Conservation (phyloP, 148 eudicot genomes). For the Pharnaceum exiguum region DNA sequence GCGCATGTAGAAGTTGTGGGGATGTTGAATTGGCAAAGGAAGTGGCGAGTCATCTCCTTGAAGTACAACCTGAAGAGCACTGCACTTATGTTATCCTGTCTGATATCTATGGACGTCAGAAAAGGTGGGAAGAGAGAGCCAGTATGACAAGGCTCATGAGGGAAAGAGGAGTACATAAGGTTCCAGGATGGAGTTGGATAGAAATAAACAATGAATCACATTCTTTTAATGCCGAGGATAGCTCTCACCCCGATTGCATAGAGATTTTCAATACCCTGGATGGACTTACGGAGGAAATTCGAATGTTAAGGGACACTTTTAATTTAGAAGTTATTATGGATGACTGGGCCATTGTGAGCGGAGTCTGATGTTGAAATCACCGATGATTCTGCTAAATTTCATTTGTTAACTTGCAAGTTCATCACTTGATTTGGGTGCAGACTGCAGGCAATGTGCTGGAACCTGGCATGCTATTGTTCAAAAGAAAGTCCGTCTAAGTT, state of each 20-base stretch:
- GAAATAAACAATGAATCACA: constrained; percentile 50
- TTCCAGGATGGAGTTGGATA: constrained; percentile 88
- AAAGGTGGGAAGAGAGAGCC: constrained; percentile 67
- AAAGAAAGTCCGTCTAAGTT: constrained; percentile 2
- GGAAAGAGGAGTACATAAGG: constrained; percentile 58
- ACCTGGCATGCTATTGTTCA: neutral
- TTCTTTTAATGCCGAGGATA: constrained; percentile 61
- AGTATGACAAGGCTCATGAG: constrained; percentile 53
- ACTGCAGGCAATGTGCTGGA: constrained; percentile 1
- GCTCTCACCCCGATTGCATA: constrained; percentile 37
- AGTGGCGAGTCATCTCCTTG: constrained; percentile 47
- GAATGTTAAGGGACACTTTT: constrained; percentile 17
- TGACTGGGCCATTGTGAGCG: constrained; percentile 6
- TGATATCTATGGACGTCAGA: constrained; percentile 53
- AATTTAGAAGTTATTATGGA: constrained; percentile 9
- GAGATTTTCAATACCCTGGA: constrained; percentile 39
- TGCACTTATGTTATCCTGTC: constrained; percentile 66
- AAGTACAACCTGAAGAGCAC: constrained; percentile 60
- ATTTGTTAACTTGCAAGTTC: neutral
- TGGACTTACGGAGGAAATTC: constrained; percentile 34
- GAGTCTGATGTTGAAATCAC: constrained; percentile 1
- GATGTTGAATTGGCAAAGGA: constrained; percentile 56
- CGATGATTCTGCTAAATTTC: neutral
- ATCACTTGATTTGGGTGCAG: neutral
- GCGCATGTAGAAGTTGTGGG: constrained; percentile 64